A percentile compares a stretch with the other conserved stretches of the same genome.
Conservation (phyloP, 1,284 basidiomycete species). For the Rhizopogon parksii region DNA sequence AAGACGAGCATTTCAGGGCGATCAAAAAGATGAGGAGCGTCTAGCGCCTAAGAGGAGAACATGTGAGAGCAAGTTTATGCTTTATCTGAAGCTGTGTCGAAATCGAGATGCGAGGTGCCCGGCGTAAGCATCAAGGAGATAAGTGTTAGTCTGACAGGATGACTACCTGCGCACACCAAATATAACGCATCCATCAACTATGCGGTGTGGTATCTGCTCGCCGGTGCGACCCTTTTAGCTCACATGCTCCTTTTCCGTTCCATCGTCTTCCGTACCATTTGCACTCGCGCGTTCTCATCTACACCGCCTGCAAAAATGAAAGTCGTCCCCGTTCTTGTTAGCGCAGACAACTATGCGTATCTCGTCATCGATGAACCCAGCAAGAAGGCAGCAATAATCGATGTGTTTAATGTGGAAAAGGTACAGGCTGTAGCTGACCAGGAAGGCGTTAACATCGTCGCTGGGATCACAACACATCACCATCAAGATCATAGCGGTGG, state of each 20-base stretch:
- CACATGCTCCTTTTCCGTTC: slow-evolving; percentile 11
- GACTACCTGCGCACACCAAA: not conserved
- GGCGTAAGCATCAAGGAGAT: not conserved
- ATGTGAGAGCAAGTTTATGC: not conserved
- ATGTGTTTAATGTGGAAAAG: slow-evolving; percentile 78
- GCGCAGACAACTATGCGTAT: slow-evolving; percentile 86
- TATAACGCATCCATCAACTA: slow-evolving; percentile 6
- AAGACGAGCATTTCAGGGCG: not conserved
- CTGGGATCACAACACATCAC: slow-evolving; percentile 83
- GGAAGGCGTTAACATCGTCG: slow-evolving; percentile 65
- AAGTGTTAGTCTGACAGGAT: not conserved
- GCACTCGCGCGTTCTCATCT: slow-evolving; percentile 21
- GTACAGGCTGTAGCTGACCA: slow-evolving; percentile 63
- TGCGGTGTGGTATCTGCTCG: slow-evolving; percentile 3
- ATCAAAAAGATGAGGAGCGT: not conserved
- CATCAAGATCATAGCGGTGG: slow-evolving; percentile 90
- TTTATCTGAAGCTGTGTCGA: not conserved
- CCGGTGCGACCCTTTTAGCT: not conserved
- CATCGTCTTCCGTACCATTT: slow-evolving; percentile 1
- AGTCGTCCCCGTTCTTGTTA: slow-evolving; percentile 70
- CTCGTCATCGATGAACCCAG: slow-evolving; percentile 70
- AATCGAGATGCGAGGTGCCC: not conserved
- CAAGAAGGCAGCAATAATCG: slow-evolving; percentile 70
- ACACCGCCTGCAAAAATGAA: slow-evolving; percentile 43
- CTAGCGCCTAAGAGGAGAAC: not conserved